phyloP scores from a whole-genome alignment of 179 eudicot genomes.

The Carnegiea gigantea region DNA sequence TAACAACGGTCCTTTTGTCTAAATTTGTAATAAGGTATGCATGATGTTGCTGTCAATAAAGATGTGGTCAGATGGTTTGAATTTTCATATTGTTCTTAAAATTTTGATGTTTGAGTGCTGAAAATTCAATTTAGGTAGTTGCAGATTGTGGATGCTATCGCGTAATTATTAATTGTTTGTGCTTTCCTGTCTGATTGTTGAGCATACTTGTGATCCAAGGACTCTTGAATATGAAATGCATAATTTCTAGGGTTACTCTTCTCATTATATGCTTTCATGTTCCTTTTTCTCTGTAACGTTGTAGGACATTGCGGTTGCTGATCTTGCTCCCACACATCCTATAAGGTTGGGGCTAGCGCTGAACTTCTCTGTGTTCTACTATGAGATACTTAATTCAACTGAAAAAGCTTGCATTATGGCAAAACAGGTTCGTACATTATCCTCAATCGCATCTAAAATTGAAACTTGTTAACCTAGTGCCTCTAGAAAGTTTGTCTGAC shows the following conservation, averaged over 20 bases:
- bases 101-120: neutral
- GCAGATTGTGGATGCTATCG: neutral
- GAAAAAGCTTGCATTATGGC: conserved; percentile 35
- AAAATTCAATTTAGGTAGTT: too few relatives aligned
- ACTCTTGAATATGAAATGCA: neutral
- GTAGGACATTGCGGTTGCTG: conserved; percentile 34
- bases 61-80: neutral
- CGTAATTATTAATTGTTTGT: neutral
- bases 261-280: neutral
- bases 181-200: too few relatives aligned
- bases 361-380: conserved; percentile 36
- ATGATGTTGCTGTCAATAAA: neutral
- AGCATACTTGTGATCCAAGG: too few relatives aligned
- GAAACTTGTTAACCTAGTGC: neutral
- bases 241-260: neutral
- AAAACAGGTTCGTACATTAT: conserved; percentile 24
- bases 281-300: neutral
- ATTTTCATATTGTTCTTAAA: neutral
- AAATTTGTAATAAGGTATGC: neutral
- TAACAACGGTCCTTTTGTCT: too few relatives aligned
- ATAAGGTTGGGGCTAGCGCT: conserved; percentile 32
- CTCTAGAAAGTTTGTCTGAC: neutral
- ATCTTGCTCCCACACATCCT: conserved; percentile 33
- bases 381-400: conserved; percentile 32
- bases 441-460: neutral